Base-by-base conservation (phyloP, 2,329 filamentous ascomycete genomes). In the Pseudocercospora fijiensis region DNA sequence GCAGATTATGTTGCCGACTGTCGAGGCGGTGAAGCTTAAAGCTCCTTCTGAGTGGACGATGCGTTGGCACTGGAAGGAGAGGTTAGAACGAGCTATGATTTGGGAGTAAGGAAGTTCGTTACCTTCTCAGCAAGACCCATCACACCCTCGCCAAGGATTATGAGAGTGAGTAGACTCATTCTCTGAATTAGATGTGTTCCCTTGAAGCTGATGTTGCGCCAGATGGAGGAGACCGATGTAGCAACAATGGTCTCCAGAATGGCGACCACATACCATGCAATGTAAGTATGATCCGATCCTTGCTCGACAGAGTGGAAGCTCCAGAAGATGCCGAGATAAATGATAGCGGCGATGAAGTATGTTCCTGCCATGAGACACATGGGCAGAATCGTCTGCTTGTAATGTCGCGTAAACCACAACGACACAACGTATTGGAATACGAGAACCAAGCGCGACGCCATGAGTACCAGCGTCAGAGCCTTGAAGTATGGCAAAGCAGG, bases 241-340 rank as follows among this genome's bases (percentile, higher is more conserved):
- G 73, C 75, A 37, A 75, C 58, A 8, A 73, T 33, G 4, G 73
- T 75, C 59, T 77, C 76, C 1, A 61, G 57, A 1, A 75, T 67
- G 4, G 71, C 73, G 57, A 78, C 71, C 11, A 84, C 71, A 68
- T 87, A 88, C 86, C 85, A 85, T 43, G 79, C 76, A 53, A 78
- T 76, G 74, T 81, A 83, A 7, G 80, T 73, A 20, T 65, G 60
- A 60, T 75, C 73, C 9, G 53, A 24, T 7, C 53, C 56, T 22
- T 65, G 45, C 6, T 18, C 41, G 13, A 51, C 41, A 22, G 28
- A 51, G n/a, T 63, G 59, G 45, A 76, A 75, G n/a, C 68, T 71
- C 26, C 71, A 67, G 28, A 70, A 74, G 9, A 77, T 65, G 8
- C 71, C 73, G 2, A 75, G 73, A 41, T 78, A 76, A 2, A 74